Base-by-base conservation (phyloP, 2,329 filamentous ascomycete genomes). In the Fusarium falciforme region DNA sequence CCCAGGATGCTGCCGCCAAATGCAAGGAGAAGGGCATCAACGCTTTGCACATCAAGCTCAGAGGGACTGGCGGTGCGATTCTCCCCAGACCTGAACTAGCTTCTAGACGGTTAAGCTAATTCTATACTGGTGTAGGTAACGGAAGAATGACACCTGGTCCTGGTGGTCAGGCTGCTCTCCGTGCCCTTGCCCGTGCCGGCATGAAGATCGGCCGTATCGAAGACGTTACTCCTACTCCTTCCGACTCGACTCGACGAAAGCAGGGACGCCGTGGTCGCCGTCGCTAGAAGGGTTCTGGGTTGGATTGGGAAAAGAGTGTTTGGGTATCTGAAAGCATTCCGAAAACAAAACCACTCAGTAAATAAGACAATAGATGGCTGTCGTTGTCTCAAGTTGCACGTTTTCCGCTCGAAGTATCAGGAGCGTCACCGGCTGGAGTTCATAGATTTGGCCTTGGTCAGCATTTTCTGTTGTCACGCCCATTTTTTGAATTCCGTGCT, bases 251-350 rank as follows among this genome's bases (percentile, higher is more conserved):
- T 84, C 94, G 96, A 89, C 95, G 96, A 90, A 99, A 99, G 94
- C 97, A 97, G 90, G 96, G 96, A 98, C 95, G 96, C 89, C 96
- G 96, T 94, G 96, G 96, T 98, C 96, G 96, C 89, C 96, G 96
- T 98, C 94, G 38, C 10, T 42, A 42, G 38, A 6, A 7, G 5
- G 2, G 0, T 42, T 42, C 10, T 10, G 36, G 17, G 17, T n/a
- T n/a, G 16, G 0, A 38, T 10, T 5, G 8, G 17, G 8, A n/a
- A 38, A 10, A 2, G 4, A 38, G 5, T 38, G 4, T 4, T 38
- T 10, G 16, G 8, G 8, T 17, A n/a, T 38, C 36, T 38, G 17
- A n/a, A 10, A n/a, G 4, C 8, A 5, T 38, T n/a, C 16, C 7
- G 33, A 6, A 35, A 35, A 35, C 12, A 35, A 35, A 35, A 14